Evolutionary conservation across 1,139 yeast genomes (phyloP), one percentile per base, ranked within the genome.

Genomic region (Lodderomyces oxycetoniae): DNA sequence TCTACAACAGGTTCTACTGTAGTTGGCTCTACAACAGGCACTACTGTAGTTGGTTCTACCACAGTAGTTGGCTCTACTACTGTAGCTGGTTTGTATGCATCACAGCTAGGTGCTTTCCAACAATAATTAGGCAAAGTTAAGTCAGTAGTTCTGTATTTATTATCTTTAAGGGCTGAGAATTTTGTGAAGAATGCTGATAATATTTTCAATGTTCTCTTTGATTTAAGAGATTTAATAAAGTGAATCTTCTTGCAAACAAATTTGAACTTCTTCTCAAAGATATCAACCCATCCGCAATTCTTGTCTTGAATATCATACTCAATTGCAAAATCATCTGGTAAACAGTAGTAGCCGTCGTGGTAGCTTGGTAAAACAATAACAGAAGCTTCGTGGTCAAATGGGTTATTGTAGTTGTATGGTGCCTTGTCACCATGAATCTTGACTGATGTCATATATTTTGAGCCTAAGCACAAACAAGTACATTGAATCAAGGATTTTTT

Each of bases 271-370:
- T 13, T 12, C 4, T 19, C 6, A 21, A 32, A 27, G 5, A 27
- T 19, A 12, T 26, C n/a, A 2, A 13, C 6, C 31, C 31, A 27
- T 5, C 5, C 12, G 2, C 13, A 14, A 2, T 11, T 2, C 19
- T 10, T 8, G 3, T 11, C 9, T 4, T 38, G 38, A 24, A 45
- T 37, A 11, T 34, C 32, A 42, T 49, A 50, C 33, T 56, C 46
- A 34, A 55, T 45, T 17, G 47, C 47, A 42, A 59, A 52, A 31
- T 50, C 38, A 41, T 46, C 48, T 36, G 64, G 64, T 39, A 59
- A 56, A 48, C 63, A 58, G 50, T 43, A 55, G 35, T 47, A 44
- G 41, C 52, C 52, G 26, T 36, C 44, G 39, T 48, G 43, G 21
- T 41, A 25, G 19, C 42, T 33, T 19, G 56, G 55, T 29, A 46